Conservation (phyloP, 1,284 basidiomycete species). For the Ceratobasidium sp. region DNA sequence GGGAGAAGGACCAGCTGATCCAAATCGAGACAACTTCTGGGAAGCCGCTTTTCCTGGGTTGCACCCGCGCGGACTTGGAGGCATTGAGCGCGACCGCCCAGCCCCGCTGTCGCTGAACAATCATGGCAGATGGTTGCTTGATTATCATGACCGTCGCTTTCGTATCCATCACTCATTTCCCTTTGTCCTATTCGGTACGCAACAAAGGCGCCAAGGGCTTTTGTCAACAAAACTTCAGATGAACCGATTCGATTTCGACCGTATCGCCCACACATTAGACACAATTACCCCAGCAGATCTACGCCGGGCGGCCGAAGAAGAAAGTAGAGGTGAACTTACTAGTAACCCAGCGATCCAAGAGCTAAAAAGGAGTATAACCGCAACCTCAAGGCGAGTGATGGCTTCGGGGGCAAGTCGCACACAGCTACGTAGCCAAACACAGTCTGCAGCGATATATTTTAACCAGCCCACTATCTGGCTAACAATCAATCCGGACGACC, state of each 20-base stretch:
- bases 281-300: constrained; percentile 43
- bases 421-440: constrained; percentile 55
- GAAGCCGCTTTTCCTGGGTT: constrained; percentile 59
- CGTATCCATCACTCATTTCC: constrained; percentile 56
- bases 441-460: constrained; percentile 48
- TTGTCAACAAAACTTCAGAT: constrained; percentile 49
- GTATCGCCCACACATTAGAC: constrained; percentile 1
- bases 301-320: constrained; percentile 48
- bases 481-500: constrained; percentile 56
- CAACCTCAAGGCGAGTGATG: constrained; percentile 47
- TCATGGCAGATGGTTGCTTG: constrained; percentile 60
- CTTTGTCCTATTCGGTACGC: constrained; percentile 59
- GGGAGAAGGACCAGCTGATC: neutral
- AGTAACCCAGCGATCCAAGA: constrained; percentile 35
- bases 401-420: constrained; percentile 51
- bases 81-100: constrained; percentile 55
- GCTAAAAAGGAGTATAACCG: constrained; percentile 42
- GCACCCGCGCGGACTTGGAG: constrained; percentile 62
- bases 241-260: constrained; percentile 42
- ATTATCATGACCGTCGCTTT: constrained; percentile 59
- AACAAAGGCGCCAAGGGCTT: constrained; percentile 51
- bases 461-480: constrained; percentile 53
- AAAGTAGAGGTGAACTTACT: constrained; percentile 9
- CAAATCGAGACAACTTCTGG: constrained; percentile 50
- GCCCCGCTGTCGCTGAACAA: constrained; percentile 54